Conservation (phyloP, 2,329 filamentous ascomycete genomes). For the Trichoderma polysporum region DNA sequence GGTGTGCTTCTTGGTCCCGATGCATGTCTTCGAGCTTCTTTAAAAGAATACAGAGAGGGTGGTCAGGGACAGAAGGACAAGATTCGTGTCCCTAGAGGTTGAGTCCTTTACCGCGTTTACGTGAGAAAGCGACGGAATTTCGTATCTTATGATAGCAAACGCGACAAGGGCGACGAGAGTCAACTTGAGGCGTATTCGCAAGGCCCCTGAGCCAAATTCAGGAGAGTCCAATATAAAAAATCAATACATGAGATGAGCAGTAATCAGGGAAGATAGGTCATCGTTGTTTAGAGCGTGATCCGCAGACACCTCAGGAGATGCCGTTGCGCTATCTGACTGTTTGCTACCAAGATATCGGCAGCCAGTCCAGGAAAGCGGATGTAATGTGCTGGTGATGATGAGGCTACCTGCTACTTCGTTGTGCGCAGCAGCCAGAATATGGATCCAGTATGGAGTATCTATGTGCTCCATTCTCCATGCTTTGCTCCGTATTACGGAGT, state of each 20-base stretch:
- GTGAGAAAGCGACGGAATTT: not conserved
- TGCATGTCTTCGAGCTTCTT: constrained; percentile 5
- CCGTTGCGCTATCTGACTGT: not conserved
- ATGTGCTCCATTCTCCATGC: not conserved
- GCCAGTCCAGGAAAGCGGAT: not conserved
- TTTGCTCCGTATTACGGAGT: not conserved
- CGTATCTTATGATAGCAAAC: not conserved
- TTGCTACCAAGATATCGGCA: not conserved
- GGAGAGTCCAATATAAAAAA: not conserved
- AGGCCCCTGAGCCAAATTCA: constrained; percentile 7
- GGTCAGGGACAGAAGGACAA: not conserved
- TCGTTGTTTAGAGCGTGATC: not conserved
- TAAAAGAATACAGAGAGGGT: not conserved
- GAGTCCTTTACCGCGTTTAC: not conserved
- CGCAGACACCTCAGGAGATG: not conserved
- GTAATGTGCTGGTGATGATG: not conserved
- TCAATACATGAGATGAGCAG: constrained; percentile 2
- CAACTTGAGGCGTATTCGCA: not conserved
- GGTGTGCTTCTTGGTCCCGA: constrained; percentile 16
- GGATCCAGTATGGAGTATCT: too few relatives aligned
- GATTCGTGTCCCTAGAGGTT: not conserved
- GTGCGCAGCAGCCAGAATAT: not conserved
- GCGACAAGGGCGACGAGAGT: constrained; percentile 6
- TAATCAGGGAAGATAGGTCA: not conserved
- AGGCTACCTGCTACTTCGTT: not conserved